These are phyloP conservation scores for Angomonas desouzai DNA, from an alignment of 208 protist species.

Conservation along the genomic window DNA sequence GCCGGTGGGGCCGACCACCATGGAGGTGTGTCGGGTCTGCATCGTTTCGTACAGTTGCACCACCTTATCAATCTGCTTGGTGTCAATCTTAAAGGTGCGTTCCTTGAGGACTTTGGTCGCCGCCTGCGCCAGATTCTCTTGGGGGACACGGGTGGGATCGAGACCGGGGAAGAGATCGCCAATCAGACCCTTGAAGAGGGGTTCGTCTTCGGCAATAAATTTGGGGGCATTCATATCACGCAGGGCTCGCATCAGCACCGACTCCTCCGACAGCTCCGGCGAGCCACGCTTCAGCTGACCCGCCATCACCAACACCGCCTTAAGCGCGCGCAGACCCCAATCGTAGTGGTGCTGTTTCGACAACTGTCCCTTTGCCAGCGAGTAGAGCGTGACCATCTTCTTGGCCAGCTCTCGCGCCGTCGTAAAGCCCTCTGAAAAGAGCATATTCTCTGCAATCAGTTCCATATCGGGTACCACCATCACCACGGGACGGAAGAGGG, in stretches of 20 bases:
- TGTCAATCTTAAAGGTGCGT: slow-evolving; percentile 73
- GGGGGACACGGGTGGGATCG: slow-evolving; percentile 92
- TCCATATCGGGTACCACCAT: slow-evolving; percentile 99
- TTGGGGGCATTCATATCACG: slow-evolving; percentile 99
- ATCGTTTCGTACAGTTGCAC: slow-evolving; percentile 99
- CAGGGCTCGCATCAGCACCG: slow-evolving; percentile 98
- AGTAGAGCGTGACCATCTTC: slow-evolving; percentile 99
- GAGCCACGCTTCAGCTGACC: slow-evolving; percentile 96
- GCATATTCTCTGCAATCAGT: slow-evolving; percentile 99
- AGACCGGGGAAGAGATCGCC: slow-evolving; percentile 97
- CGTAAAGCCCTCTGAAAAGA: slow-evolving; percentile 98
- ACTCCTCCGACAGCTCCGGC: slow-evolving; percentile 93
- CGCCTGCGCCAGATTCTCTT: slow-evolving; percentile 93
- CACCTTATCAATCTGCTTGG: slow-evolving; percentile 97
- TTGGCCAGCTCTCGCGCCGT: slow-evolving; percentile 94
- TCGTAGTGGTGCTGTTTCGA: slow-evolving; percentile 99
- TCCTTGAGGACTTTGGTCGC: slow-evolving; percentile 86
- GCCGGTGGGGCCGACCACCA: slow-evolving; percentile 98
- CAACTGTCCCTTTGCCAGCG: slow-evolving; percentile 96
- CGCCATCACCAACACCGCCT: slow-evolving; percentile 98
- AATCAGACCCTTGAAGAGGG: slow-evolving; percentile 98
- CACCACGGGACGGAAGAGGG: slow-evolving; percentile 98
- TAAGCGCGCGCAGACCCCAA: slow-evolving; percentile 98
- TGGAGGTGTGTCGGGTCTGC: slow-evolving; percentile 97
- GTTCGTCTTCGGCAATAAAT: slow-evolving; percentile 99